phyloP scores from a whole-genome alignment of 2,329 filamentous ascomycete species.

The Trichoderma citrinoviride region DNA sequence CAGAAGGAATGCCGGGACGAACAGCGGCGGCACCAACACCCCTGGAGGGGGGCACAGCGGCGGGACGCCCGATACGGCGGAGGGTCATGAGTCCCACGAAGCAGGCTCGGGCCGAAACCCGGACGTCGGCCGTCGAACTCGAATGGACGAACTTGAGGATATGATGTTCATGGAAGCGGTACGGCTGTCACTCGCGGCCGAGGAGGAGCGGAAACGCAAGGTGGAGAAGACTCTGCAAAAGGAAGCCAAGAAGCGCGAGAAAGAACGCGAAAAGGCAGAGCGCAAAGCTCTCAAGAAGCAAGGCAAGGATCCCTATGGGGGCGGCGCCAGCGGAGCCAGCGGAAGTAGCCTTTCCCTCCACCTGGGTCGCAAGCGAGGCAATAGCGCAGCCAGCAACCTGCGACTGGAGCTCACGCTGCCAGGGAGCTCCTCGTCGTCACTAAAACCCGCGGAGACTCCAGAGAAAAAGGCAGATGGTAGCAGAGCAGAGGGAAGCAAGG shows the following conservation, averaged over 20 bases:
- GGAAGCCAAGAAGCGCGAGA: conserved; percentile 80
- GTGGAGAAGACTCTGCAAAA: conserved; percentile 58
- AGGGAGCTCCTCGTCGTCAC: conserved; percentile 39
- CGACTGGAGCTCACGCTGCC: conserved; percentile 55
- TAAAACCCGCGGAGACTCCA: conserved; percentile 27
- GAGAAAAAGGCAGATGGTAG: conserved; percentile 25
- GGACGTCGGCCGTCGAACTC: conserved; percentile 39
- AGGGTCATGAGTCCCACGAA: conserved; percentile 29
- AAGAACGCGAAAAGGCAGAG: conserved; percentile 79
- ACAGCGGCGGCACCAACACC: conserved; percentile 32
- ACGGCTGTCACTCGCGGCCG: conserved; percentile 80
- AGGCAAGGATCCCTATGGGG: conserved; percentile 37
- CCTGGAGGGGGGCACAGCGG: conserved; percentile 28
- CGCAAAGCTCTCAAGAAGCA: conserved; percentile 72
- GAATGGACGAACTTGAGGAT: conserved; percentile 88
- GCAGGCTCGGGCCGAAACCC: conserved; percentile 26
- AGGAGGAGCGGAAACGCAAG: conserved; percentile 87
- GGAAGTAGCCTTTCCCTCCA: conserved; percentile 64
- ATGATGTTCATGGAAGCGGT: conserved; percentile 99
- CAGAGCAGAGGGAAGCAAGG: conserved; percentile 23
- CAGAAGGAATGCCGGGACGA: conserved; percentile 50
- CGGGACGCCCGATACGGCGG: conserved; percentile 23
- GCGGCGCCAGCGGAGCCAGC: conserved; percentile 46
- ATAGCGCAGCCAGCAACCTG: conserved; percentile 59
- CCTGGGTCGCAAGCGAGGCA: conserved; percentile 56